Evolutionary conservation across 257 asterid species (phyloP).

Genomic region (Prunella vulgaris): DNA sequence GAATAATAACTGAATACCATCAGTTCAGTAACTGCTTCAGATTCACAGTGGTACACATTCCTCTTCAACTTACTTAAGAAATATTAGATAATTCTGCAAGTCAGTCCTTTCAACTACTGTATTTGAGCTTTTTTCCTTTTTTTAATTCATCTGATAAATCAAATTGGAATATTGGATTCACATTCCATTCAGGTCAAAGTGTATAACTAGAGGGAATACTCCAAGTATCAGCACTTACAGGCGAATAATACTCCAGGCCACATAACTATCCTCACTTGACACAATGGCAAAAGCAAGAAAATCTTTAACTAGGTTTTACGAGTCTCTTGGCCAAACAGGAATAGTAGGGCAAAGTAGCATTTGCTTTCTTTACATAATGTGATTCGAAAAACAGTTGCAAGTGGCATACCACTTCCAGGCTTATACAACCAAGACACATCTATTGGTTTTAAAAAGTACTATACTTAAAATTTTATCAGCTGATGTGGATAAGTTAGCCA

Average conservation of each 20-base stretch:
- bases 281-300: not conserved
- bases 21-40: not conserved
- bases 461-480: not conserved
- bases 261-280: not conserved
- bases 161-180: not conserved
- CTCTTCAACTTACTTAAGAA: not conserved
- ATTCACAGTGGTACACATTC: not conserved
- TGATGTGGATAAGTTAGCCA: not conserved
- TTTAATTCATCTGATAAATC: not conserved
- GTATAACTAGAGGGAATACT: not conserved
- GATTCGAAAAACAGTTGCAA: not conserved
- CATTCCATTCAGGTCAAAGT: not conserved
- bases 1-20: not conserved
- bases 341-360: not conserved
- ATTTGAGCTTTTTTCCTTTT: not conserved
- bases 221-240: not conserved
- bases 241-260: not conserved
- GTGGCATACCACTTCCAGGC: not conserved
- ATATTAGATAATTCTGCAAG: not conserved
- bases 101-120: not conserved
- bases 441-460: not conserved
- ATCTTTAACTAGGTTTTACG: slow-evolving; percentile 7
- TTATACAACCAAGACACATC: not conserved
- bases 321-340: not conserved
- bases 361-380: not conserved